A percentile compares a stretch with the other conserved stretches of the same genome.
These are phyloP conservation scores for Claviceps capensis DNA, from an alignment of 2,329 filamentous ascomycete species.

Conservation along the genomic window DNA sequence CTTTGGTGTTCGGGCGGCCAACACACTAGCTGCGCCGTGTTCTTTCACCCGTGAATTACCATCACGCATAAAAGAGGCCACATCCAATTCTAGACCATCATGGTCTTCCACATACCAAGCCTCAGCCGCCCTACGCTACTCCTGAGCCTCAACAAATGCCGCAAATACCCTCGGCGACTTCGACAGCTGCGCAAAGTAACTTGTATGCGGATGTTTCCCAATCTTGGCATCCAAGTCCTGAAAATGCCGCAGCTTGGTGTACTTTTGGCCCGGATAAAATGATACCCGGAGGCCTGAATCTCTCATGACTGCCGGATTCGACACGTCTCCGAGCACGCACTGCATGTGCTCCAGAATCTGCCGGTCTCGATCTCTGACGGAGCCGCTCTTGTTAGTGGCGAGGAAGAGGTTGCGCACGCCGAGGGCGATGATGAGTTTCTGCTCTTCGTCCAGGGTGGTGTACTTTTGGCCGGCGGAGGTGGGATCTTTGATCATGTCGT, in stretches of 20 bases:
- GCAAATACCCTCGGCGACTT: constrained; percentile 6
- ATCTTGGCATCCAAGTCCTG: constrained; percentile 4
- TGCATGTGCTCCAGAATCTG: constrained; percentile 4
- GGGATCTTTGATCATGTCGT: constrained; percentile 3
- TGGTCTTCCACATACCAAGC: background rate
- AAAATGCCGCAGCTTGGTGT: constrained; percentile 1
- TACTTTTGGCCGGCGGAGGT: background rate
- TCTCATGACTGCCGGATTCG: background rate
- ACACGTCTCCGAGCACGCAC: constrained; percentile 1
- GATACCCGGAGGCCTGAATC: constrained; percentile 1
- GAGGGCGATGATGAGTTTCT: constrained; percentile 6
- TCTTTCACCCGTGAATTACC: too few species aligned
- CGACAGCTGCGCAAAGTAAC: constrained; percentile 5
- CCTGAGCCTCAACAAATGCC: constrained; percentile 3
- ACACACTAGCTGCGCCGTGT: too few species aligned
- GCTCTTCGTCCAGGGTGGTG: background rate
- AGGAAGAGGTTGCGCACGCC: constrained; percentile 6
- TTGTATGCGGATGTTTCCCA: background rate
- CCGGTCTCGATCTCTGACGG: constrained; percentile 3
- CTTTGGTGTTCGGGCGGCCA: too few species aligned
- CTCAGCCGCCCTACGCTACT: background rate
- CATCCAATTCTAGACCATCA: background rate
- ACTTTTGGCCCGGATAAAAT: constrained; percentile 3
- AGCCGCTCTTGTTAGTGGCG: background rate
- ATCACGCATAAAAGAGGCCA: background rate